phyloP scores from a whole-genome alignment of 352 stramenopile species.

The Globisporangium cylindrosporum region DNA sequence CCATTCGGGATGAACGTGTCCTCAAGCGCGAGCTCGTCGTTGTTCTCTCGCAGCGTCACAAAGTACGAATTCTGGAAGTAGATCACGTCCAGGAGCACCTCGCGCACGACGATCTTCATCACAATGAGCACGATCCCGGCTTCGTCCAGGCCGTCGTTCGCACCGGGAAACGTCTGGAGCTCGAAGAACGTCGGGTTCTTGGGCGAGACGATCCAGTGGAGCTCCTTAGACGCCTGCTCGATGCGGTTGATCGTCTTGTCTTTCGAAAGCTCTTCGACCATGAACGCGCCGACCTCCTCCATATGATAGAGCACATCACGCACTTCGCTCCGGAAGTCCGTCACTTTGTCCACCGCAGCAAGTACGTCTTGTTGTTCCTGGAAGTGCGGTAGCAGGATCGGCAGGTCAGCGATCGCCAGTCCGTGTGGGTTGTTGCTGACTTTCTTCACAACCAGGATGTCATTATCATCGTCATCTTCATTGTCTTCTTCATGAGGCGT shows the following conservation, averaged over 20 bases:
- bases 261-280: constrained; percentile 68
- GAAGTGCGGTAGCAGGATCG: constrained; percentile 49
- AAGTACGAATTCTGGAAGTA: constrained; percentile 67
- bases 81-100: constrained; percentile 57
- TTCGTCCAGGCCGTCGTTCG: constrained; percentile 33
- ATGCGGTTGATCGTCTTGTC: constrained; percentile 49
- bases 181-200: constrained; percentile 64
- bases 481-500: background rate
- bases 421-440: constrained; percentile 5
- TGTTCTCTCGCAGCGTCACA: constrained; percentile 48
- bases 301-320: constrained; percentile 65
- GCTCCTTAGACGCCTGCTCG: constrained; percentile 34
- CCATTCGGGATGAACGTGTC: constrained; percentile 61
- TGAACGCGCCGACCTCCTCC: constrained; percentile 62
- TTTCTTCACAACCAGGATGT: constrained; percentile 14
- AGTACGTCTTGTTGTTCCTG: constrained; percentile 48
- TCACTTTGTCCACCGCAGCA: constrained; percentile 35
- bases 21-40: constrained; percentile 49
- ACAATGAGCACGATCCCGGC: constrained; percentile 51
- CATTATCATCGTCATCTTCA: background rate
- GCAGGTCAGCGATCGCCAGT: constrained; percentile 36
- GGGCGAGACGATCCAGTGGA: constrained; percentile 49
- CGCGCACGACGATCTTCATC: constrained; percentile 69
- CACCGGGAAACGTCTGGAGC: constrained; percentile 46
- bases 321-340: constrained; percentile 38